Evolutionary conservation across 2,329 filamentous ascomycete genomes (phyloP), one percentile per base, ranked within the genome.

Genomic region (Penicillium sp.): DNA sequence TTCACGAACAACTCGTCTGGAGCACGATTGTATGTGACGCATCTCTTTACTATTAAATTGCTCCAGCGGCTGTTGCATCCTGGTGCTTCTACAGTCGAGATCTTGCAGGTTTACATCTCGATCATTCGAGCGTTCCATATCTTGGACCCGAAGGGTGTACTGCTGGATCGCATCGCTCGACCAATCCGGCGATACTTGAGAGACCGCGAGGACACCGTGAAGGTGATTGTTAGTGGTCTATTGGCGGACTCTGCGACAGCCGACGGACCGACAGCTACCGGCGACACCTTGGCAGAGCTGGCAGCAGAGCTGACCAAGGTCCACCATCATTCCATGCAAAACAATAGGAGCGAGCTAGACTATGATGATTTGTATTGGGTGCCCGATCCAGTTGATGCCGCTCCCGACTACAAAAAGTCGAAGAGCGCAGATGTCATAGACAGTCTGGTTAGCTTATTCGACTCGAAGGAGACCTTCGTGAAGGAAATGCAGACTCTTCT

Each of bases 311-410:
- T 86, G 57, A 68, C 61, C 51, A 73, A 67, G 57, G 70, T 72
- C 38, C 74, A 71, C 50, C 71, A 63, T 63, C 79, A 66, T 70
- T 82, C 60, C 63, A 74, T 65, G 47, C 71, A 64, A 57, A 74
- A 79, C 37, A 78, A 82, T n/a, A 67, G 69, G 24, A 86, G 88
- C 55, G 89, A 90, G 50, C 80, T 94, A 16, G 90, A 95, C 72
- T 97, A 90, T 88, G 84, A 91, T 68, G 92, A 99, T 72, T 89
- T 96, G 87, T 84, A 86, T 9, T 99, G 94, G 94, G 81, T 91
- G 35, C 94, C 94, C 1, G 90, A 96, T 66, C 94, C 94, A 0
- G 87, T 95, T 38, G 94, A 99, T 70, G 94, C 94, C 1, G 92
- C 91, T 10, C 89, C 91, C 46, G 90, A 97, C 69, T 97, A 96